Conservation (phyloP, 768 basidiomycete genomes). For the Phylloporus arenicola region DNA sequence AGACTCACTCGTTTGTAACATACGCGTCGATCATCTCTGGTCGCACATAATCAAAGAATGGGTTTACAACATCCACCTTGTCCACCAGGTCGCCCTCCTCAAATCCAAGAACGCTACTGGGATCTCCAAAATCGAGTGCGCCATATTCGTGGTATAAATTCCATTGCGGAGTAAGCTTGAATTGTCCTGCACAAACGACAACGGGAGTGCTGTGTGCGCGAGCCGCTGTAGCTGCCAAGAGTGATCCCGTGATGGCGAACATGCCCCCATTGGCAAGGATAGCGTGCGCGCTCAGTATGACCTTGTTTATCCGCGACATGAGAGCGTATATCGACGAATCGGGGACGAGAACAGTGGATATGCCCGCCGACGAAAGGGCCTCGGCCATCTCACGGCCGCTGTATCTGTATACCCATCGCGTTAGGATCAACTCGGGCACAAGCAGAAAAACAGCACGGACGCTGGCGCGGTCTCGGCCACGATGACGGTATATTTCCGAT, state of each 20-base stretch:
- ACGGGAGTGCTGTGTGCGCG: conserved; percentile 87
- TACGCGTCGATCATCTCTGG: conserved; percentile 91
- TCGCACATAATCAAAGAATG: conserved; percentile 94
- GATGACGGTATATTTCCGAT: conserved; percentile 92
- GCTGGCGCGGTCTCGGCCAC: conserved; percentile 94
- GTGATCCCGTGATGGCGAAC: conserved; percentile 83
- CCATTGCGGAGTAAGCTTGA: conserved; percentile 91
- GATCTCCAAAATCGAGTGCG: conserved; percentile 73
- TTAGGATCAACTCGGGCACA: conserved; percentile 2
- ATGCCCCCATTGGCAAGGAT: conserved; percentile 96
- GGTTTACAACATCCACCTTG: conserved; percentile 89
- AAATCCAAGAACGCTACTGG: conserved; percentile 62
- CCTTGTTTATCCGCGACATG: conserved; percentile 96
- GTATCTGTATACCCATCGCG: conserved; percentile 45
- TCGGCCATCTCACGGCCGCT: conserved; percentile 82
- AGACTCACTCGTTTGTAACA: conserved; percentile 92
- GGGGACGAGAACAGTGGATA: conserved; percentile 95
- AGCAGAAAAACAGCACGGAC: conserved; percentile 39
- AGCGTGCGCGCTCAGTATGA: conserved; percentile 91
- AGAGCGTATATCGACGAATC: conserved; percentile 94
- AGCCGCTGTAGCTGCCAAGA: conserved; percentile 82
- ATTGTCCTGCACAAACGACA: conserved; percentile 92
- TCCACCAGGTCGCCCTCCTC: conserved; percentile 77
- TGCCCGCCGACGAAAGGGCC: conserved; percentile 68
- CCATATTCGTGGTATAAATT: conserved; percentile 84